Percentiles rank a stretch among this genome's conserved stretches.
phyloP scores from a whole-genome alignment of 2,329 filamentous ascomycete species.

The Pseudophaeomoniella oleicola region DNA sequence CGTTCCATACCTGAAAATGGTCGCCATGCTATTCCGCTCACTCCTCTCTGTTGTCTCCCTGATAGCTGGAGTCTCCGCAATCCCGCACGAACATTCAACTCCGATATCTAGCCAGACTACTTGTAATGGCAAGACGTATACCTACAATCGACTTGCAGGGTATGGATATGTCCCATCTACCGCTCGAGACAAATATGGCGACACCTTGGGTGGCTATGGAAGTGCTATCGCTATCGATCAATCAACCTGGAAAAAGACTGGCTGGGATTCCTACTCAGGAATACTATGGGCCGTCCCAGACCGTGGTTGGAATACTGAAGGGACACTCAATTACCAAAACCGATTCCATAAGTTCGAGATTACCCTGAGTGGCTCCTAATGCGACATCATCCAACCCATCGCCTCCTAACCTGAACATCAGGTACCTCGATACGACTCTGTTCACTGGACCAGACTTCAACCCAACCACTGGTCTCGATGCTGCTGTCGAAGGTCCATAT shows the following conservation, averaged over 20 bases:
- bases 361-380: constrained; percentile 36
- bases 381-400: constrained; percentile 40
- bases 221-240: constrained; percentile 50
- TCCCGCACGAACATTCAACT: not conserved
- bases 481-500: constrained; percentile 36
- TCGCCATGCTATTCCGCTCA: too few species aligned
- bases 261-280: constrained; percentile 43
- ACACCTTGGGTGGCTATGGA: constrained; percentile 54
- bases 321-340: constrained; percentile 52
- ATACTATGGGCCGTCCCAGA: constrained; percentile 51
- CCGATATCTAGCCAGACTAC: constrained; percentile 31
- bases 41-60: too few species aligned
- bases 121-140: constrained; percentile 47
- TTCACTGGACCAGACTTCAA: constrained; percentile 48
- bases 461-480: constrained; percentile 50
- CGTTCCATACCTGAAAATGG: too few species aligned
- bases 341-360: constrained; percentile 55
- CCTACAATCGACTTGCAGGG: constrained; percentile 53
- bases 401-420: constrained; percentile 44
- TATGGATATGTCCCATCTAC: constrained; percentile 47
- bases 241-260: constrained; percentile 38
- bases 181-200: constrained; percentile 50
- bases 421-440: constrained; percentile 50
- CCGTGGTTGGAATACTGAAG: constrained; percentile 59
- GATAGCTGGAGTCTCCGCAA: not conserved